Percentiles rank a stretch among this genome's conserved stretches.
These are phyloP conservation scores for Boletus insuetus DNA, from an alignment of 768 basidiomycete species.

Conservation along the genomic window DNA sequence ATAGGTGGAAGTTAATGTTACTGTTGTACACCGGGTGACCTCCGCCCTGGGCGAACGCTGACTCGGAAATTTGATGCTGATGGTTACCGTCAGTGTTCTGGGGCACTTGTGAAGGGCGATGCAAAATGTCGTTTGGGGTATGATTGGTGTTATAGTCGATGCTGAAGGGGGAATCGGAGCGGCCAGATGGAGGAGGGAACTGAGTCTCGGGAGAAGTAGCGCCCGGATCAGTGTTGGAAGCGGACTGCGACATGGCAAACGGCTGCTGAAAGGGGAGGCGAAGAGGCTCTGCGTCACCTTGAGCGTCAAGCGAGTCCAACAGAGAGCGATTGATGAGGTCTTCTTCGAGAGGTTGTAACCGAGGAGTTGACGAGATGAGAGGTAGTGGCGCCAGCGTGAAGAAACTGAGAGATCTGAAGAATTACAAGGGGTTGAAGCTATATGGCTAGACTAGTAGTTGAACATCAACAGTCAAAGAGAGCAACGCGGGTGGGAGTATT, in stretches of 20 bases:
- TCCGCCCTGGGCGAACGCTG: slow-evolving; percentile 32
- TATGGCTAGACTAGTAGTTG: slow-evolving; percentile 29
- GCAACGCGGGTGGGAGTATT: slow-evolving; percentile 27
- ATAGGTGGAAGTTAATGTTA: slow-evolving; percentile 29
- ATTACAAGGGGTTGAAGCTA: slow-evolving; percentile 31
- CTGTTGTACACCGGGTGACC: slow-evolving; percentile 43
- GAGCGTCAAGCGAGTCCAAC: slow-evolving; percentile 77
- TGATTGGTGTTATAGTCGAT: slow-evolving; percentile 36
- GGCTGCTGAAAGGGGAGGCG: slow-evolving; percentile 29
- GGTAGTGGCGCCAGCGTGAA: slow-evolving; percentile 54
- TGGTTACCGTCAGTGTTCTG: slow-evolving; percentile 32
- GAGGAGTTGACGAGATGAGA: slow-evolving; percentile 31
- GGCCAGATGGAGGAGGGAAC: slow-evolving; percentile 48
- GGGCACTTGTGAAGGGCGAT: slow-evolving; percentile 24
- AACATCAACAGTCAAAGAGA: slow-evolving; percentile 45
- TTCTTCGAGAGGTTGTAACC: slow-evolving; percentile 47
- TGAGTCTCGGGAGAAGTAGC: slow-evolving; percentile 50
- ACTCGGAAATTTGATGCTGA: slow-evolving; percentile 32
- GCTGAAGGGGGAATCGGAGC: slow-evolving; percentile 51
- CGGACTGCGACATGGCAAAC: slow-evolving; percentile 46
- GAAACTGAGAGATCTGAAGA: slow-evolving; percentile 15
- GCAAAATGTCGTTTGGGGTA: slow-evolving; percentile 33
- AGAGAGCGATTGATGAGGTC: slow-evolving; percentile 85
- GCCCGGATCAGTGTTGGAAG: slow-evolving; percentile 53
- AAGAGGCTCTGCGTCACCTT: slow-evolving; percentile 75